phyloP scores from a whole-genome alignment of 345 rosid species.

The Salix arbutifolia region DNA sequence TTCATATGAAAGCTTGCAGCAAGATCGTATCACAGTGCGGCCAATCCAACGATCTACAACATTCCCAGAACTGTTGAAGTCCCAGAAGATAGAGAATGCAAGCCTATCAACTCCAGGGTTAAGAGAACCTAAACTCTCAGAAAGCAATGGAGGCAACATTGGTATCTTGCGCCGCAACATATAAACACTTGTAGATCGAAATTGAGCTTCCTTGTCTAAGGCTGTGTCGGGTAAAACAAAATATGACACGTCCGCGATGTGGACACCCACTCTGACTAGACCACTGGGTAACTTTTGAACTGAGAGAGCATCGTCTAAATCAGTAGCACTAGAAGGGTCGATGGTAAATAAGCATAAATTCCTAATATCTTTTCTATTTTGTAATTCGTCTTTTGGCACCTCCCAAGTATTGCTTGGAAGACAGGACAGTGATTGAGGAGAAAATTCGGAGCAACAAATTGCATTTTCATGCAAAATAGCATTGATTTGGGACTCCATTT shows the following conservation, averaged over 20 bases:
- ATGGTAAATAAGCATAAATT: conserved; percentile 66
- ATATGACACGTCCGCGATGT: conserved; percentile 81
- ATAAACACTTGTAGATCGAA: conserved; percentile 78
- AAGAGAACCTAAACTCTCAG: conserved; percentile 70
- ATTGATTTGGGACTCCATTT: conserved; percentile 58
- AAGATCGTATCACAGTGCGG: conserved; percentile 65
- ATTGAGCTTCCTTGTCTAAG: conserved; percentile 69
- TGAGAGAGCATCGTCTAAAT: conserved; percentile 91
- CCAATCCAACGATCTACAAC: conserved; percentile 75
- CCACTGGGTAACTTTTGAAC: conserved; percentile 56
- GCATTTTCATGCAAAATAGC: conserved; percentile 71
- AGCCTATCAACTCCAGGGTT: conserved; percentile 82
- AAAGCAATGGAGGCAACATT: conserved; percentile 76
- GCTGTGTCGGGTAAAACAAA: conserved; percentile 78
- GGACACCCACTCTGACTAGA: conserved; percentile 74
- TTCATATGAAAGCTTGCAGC: conserved; percentile 89
- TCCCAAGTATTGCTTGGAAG: conserved; percentile 73
- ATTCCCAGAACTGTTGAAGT: conserved; percentile 49
- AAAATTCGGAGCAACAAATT: conserved; percentile 55
- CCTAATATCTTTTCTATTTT: conserved; percentile 63
- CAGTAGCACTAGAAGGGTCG: conserved; percentile 71
- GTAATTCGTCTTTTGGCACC: conserved; percentile 58
- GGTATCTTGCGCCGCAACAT: conserved; percentile 58
- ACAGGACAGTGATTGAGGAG: conserved; percentile 50
- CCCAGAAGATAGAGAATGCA: conserved; percentile 82